A percentile compares a stretch with the other conserved stretches of the same genome.
Evolutionary conservation across 352 stramenopile species (phyloP).

Genomic region (Phytophthora citrophthora): DNA sequence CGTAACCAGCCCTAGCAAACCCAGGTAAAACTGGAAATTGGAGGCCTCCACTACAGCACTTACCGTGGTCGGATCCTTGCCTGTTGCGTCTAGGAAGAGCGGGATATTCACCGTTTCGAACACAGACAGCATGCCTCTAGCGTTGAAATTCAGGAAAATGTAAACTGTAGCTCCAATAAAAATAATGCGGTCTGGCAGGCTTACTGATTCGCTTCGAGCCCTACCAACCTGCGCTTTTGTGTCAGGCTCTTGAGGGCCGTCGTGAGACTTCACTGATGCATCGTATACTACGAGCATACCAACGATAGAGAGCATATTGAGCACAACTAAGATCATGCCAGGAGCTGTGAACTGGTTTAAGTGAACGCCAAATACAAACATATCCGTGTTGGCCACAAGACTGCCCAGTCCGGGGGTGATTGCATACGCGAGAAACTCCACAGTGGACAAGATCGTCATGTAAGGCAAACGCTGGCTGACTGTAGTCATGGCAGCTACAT

Average conservation of each 20-base stretch:
- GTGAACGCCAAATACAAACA: slow-evolving; percentile 59
- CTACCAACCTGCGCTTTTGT: slow-evolving; percentile 38
- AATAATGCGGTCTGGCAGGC: slow-evolving; percentile 58
- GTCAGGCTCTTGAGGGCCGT: slow-evolving; percentile 49
- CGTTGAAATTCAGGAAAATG: slow-evolving; percentile 81
- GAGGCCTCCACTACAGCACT: slow-evolving; percentile 60
- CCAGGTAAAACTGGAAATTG: slow-evolving; percentile 83
- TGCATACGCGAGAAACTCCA: slow-evolving; percentile 83
- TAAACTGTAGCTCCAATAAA: slow-evolving; percentile 66
- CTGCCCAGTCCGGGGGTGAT: slow-evolving; percentile 67
- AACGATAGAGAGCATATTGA: slow-evolving; percentile 69
- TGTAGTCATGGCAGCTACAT: slow-evolving; percentile 69
- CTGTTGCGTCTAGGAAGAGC: slow-evolving; percentile 69
- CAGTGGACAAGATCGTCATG: slow-evolving; percentile 73
- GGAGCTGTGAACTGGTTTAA: slow-evolving; percentile 72
- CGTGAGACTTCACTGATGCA: slow-evolving; percentile 47
- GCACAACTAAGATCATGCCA: slow-evolving; percentile 55
- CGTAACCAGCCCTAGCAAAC: slow-evolving; percentile 62
- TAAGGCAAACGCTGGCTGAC: slow-evolving; percentile 71
- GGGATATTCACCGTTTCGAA: slow-evolving; percentile 84
- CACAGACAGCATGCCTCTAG: slow-evolving; percentile 71
- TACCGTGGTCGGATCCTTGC: slow-evolving; percentile 52
- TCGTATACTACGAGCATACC: slow-evolving; percentile 64
- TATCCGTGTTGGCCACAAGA: slow-evolving; percentile 59
- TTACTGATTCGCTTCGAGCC: slow-evolving; percentile 28